Percentiles rank a stretch among this genome's conserved stretches.
phyloP scores from a whole-genome alignment of 306 rosid genomes.

The Pueraria montana region DNA sequence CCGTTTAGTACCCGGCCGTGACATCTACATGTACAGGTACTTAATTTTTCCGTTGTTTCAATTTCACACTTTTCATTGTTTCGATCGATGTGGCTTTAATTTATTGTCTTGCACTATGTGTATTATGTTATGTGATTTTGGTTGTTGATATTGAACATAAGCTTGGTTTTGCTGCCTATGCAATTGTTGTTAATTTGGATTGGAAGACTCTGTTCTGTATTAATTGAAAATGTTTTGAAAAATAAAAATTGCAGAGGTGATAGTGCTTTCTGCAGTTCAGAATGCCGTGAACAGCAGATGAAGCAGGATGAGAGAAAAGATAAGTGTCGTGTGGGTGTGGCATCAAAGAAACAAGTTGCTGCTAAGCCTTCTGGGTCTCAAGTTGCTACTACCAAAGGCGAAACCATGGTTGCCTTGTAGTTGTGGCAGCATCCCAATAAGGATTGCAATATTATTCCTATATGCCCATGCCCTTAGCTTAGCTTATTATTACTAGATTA shows the following conservation, averaged over 20 bases:
- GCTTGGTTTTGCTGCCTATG: not conserved
- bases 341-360: slow-evolving; percentile 60
- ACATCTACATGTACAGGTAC: slow-evolving; percentile 95
- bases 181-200: not conserved
- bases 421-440: not conserved
- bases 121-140: no score
- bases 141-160: no score
- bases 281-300: slow-evolving; percentile 92
- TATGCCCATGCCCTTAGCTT: slow-evolving; percentile 2
- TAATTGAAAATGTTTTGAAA: not conserved
- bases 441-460: not conserved
- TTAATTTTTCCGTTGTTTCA: no score
- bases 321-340: slow-evolving; percentile 60
- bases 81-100: no score
- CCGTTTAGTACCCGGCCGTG: slow-evolving; percentile 75
- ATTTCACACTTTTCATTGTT: no score
- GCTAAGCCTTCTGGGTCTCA: slow-evolving; percentile 51
- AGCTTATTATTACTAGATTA: not conserved
- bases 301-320: slow-evolving; percentile 80
- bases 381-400: slow-evolving; percentile 61
- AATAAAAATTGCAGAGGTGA: slow-evolving; percentile 72
- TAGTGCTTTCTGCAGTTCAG: slow-evolving; percentile 86
- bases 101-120: no score
- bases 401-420: slow-evolving; percentile 69
- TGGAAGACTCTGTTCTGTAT: not conserved